Base-by-base conservation (phyloP, 225 moss, liverwort and hornwort species). In the Antitrichia curtipendula region DNA sequence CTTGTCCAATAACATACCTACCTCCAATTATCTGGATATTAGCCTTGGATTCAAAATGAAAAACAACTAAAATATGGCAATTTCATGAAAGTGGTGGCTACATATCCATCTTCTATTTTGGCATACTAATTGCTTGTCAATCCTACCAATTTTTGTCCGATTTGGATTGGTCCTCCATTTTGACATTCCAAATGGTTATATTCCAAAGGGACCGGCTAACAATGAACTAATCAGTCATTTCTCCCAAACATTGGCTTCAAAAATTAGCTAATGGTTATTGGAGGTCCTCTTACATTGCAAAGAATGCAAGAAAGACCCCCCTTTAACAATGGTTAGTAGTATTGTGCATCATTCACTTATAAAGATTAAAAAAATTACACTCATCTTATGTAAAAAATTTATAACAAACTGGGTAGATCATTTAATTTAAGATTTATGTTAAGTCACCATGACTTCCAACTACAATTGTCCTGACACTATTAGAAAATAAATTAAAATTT, bases 1-100 rank as follows among this genome's bases (percentile, higher is more conserved):
- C n/a, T n/a, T n/a, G n/a, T n/a, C n/a, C n/a, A n/a, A n/a, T n/a
- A n/a, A n/a, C n/a, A n/a, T n/a, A n/a, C n/a, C 0, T 0, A 0
- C 5, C 0, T 38, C 4, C 7, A 68, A 6, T 12, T 21, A 38
- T 5, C 1, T 0, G 0, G 0, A 0, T 3, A 68, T 12, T 12
- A 13, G 2, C 22, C 0, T 68, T 38, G 7, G 7, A 38, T 22
- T 68, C 7, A 4, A 68, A 38, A 68, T 38, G 1, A 1, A 68
- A 7, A 68, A 21, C 2, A 6, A 12, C 4, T n/a, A 66, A n/a
- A 66, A n/a, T 38, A 2, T n/a, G 2, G 12, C 5, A 66, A 66
- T 36, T 36, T 65, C 20, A 11, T n/a, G 4, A 10, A 36, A 36
- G 1, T 0, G 3, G 1, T 1, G 1, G 6, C 36, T 65, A 36